Base-by-base conservation (phyloP, 208 protist genomes). In the Trypanosoma boissoni region DNA sequence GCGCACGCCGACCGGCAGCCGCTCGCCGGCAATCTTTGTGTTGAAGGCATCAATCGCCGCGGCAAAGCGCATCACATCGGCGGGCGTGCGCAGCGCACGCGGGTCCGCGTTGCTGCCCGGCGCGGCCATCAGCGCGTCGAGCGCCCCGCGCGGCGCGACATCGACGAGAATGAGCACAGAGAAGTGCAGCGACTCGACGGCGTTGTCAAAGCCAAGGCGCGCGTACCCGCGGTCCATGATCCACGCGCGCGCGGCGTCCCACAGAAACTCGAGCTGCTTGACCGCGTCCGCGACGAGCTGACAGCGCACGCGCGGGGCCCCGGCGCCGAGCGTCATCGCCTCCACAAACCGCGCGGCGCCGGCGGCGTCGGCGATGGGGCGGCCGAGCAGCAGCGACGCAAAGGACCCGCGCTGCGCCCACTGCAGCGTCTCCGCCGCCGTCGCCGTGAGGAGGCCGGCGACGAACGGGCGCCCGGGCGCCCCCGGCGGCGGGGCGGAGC, bases 361-460 rank as follows among this genome's bases (percentile, higher is more conserved):
- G 23, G 44, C 44, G 7, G 61, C 62, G 23, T 64, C 55, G 39
- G 29, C 43, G 12, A 75, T n/a, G 2, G 56, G 60, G 6, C 23
- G 27, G 7, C 49, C 46, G 2, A 65, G 52, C 24, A 54, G 37
- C 20, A 60, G 16, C 6, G 59, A 51, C 3, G 44, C 21, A 28
- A 58, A 58, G 14, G 49, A 41, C 29, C 42, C 52, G 27, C 68
- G 68, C 26, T 20, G 42, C 7, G 62, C 68, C 68, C 68, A 75
- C 37, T 51, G 28, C 41, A 69, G 23, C 3, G 52, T 48, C 51
- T 75, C 68, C 16, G 29, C n/a, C 14, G 62, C 56, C 10, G 55
- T 60, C 10, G 46, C 52, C 9, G 53, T 67, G 39, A 68, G 37
- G 8, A 75, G 49, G 10, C 68, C 68, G 0, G 58, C 43, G 8